Evolutionary conservation across 345 rosid genomes (phyloP).

Genomic region (Eucalyptus albens): DNA sequence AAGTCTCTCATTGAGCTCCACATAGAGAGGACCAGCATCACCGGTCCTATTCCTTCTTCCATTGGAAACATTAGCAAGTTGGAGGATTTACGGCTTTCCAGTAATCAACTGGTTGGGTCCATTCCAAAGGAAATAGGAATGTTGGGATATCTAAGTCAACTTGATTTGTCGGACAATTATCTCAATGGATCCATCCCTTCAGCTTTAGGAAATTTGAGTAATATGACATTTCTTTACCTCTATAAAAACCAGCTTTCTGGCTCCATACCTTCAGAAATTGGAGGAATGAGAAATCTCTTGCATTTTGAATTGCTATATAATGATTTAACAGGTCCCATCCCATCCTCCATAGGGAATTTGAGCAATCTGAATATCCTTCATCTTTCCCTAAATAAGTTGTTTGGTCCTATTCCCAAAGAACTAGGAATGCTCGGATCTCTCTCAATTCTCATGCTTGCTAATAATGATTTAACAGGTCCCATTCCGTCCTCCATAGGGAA

Average conservation of each 20-base stretch:
- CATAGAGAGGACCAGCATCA: neutral
- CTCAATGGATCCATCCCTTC: neutral
- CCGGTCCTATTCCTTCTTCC: neutral
- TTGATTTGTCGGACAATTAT: neutral
- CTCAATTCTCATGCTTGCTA: no score
- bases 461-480: neutral
- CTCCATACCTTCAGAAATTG: neutral
- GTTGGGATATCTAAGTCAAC: neutral
- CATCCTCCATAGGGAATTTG: neutral
- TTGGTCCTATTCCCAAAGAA: no score
- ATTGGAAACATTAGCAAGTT: neutral
- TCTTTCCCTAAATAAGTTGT: no score
- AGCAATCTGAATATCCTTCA: neutral
- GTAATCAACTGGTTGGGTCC: neutral
- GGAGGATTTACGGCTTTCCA: rapidly evolving
- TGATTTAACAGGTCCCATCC: neutral
- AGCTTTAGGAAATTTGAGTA: neutral
- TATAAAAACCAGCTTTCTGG: neutral
- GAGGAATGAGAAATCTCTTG: neutral
- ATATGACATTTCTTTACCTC: neutral
- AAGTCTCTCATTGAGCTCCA: no score
- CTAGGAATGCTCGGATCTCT: neutral
- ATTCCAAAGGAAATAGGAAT: neutral
- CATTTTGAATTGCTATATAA: neutral
- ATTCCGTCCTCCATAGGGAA: neutral